Evolutionary conservation across 2,329 filamentous ascomycete genomes (phyloP).

Genomic region (Penicillium digitatum): DNA sequence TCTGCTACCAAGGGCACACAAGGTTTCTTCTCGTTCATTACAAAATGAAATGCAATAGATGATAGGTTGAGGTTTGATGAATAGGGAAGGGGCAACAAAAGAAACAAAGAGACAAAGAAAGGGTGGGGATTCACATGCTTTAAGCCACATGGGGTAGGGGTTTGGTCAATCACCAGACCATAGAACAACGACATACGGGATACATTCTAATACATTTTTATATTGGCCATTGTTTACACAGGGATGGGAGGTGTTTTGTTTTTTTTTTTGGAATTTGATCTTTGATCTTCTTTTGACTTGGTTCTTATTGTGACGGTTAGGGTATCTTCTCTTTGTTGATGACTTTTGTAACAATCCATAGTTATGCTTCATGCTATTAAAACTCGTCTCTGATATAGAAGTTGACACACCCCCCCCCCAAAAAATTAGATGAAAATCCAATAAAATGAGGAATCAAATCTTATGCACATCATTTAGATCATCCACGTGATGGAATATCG

Average conservation of each 20-base stretch:
- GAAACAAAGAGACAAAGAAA: conserved; percentile 6
- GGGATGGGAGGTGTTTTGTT: no score
- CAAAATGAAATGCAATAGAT: background rate
- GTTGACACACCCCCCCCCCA: no score
- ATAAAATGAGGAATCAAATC: background rate
- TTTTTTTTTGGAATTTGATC: no score
- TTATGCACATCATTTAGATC: background rate
- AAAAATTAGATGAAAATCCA: no score
- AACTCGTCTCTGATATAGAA: background rate
- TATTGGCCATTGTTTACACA: background rate
- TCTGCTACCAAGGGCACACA: background rate
- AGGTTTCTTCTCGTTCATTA: background rate
- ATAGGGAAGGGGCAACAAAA: conserved; percentile 3
- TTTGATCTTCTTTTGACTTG: background rate
- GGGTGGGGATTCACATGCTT: conserved; percentile 14
- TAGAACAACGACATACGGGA: conserved; percentile 5
- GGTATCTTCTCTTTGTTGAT: background rate
- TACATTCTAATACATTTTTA: conserved; percentile 7
- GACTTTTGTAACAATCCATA: background rate
- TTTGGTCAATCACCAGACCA: conserved; percentile 16
- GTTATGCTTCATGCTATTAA: background rate
- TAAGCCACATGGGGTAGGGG: conserved; percentile 18
- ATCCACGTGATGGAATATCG: background rate
- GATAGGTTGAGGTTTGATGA: background rate
- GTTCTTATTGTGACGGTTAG: background rate